A percentile compares a stretch with the other conserved stretches of the same genome.
Evolutionary conservation across 768 basidiomycete species (phyloP).

Genomic region (Boletus subcaerulescens): DNA sequence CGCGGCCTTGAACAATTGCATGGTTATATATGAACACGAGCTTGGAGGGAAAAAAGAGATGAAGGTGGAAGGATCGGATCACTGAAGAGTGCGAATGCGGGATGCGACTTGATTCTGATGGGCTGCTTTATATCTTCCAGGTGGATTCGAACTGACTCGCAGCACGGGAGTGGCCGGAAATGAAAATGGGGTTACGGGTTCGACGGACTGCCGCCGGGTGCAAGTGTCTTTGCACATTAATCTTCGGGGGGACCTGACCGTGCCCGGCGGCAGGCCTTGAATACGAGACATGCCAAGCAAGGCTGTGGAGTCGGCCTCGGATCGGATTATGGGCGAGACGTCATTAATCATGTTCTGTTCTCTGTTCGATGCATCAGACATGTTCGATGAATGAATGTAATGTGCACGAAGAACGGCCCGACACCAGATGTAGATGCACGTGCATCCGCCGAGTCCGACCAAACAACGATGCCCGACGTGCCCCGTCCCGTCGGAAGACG

Average conservation of each 20-base stretch:
- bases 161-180: background rate
- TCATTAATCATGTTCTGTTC: background rate
- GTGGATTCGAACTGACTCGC: background rate
- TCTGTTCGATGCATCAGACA: no score
- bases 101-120: background rate
- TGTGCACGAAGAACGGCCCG: background rate
- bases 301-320: conserved; percentile 3
- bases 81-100: no score
- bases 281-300: background rate
- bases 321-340: background rate
- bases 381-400: no score
- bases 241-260: conserved; percentile 7
- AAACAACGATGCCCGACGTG: background rate
- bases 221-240: background rate
- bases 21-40: background rate
- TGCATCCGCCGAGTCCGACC: background rate
- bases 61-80: background rate
- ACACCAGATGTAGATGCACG: background rate
- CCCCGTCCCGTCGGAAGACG: no score
- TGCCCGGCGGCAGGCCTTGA: no score
- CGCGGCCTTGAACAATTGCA: conserved; percentile 14
- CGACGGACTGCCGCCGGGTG: background rate
- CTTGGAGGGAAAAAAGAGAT: background rate
- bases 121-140: conserved; percentile 16
- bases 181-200: background rate